Base-by-base conservation (phyloP, 345 rosid species). In the Dipteronia sinensis region DNA sequence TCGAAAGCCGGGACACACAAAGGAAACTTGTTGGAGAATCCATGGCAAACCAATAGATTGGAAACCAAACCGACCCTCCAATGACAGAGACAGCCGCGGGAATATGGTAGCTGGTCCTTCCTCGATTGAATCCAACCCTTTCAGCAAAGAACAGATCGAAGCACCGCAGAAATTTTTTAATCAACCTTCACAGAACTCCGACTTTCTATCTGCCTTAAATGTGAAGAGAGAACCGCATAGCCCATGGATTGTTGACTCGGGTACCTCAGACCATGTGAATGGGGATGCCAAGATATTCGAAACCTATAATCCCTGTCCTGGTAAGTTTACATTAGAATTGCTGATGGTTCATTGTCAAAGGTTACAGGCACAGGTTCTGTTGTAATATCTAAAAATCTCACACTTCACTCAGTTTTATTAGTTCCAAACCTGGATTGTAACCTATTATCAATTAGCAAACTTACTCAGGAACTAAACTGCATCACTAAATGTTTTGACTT, bases 361-460 rank as follows among this genome's bases (percentile, higher is more conserved):
- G 53, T 38, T 0, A n/a, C 1, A 25, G n/a, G 56, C 16, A 59
- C 67, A 8, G 11, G 38, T 22, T 34, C 31, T 8, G 34, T 38
- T 16, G 46, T 9, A 10, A 29, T 73, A 2, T 15, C 55, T 7
- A 6, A 16, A 23, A 15, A 12, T 59, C 23, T 59, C 7, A 61
- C n/a, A 16, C 55, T 73, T 6, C 16, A 73, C 11, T 29, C 11
- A 2, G 55, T 59, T 8, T 12, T 38, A 3, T 62, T 58, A 0
- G 27, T 75, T 5, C 71, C 71, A n/a, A 75, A 75, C 15, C n/a
- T 29, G 9, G 17, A 63, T 10, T 75, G 47, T 27, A 75, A 65
- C n/a, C 17, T 65, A 3, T 49, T 65, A 7, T 47, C 63, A 7
- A 10, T 47, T 1, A 75, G 19, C 10, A 46, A 75, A 27, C 42